These are phyloP conservation scores for Diaporthe sp. DNA, from an alignment of 2,329 filamentous ascomycete species.

Conservation along the genomic window DNA sequence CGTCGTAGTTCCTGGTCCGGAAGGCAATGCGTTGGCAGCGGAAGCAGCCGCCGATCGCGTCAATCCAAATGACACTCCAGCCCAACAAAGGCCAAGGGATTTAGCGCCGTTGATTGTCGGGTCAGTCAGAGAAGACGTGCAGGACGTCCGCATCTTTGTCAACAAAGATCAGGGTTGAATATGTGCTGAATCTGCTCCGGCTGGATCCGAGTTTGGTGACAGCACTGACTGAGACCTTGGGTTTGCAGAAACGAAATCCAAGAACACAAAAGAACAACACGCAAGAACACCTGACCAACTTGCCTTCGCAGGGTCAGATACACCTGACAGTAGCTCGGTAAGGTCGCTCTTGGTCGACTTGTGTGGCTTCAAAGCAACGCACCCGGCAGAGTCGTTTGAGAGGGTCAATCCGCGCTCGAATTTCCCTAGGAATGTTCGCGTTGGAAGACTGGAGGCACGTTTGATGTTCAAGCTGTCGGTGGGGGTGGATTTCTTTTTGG, in stretches of 20 bases:
- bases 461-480: slow-evolving; percentile 14
- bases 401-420: neutral
- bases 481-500: neutral
- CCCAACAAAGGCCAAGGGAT: neutral
- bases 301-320: neutral
- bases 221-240: neutral
- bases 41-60: slow-evolving; percentile 29
- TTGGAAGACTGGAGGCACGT: slow-evolving; percentile 3
- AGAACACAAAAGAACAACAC: neutral
- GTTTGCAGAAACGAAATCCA: neutral
- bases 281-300: neutral
- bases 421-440: neutral
- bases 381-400: neutral
- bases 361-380: neutral
- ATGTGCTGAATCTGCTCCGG: neutral
- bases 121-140: slow-evolving; percentile 1
- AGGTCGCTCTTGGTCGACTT: neutral
- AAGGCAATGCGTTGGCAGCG: slow-evolving; percentile 29
- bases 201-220: neutral
- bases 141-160: slow-evolving; percentile 18
- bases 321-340: neutral
- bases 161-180: neutral
- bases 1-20: slow-evolving; percentile 11
- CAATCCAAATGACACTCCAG: slow-evolving; percentile 26
- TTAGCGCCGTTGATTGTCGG: slow-evolving; percentile 25